Conservation (phyloP, 305 asterid species). For the Solanum hybrid region DNA sequence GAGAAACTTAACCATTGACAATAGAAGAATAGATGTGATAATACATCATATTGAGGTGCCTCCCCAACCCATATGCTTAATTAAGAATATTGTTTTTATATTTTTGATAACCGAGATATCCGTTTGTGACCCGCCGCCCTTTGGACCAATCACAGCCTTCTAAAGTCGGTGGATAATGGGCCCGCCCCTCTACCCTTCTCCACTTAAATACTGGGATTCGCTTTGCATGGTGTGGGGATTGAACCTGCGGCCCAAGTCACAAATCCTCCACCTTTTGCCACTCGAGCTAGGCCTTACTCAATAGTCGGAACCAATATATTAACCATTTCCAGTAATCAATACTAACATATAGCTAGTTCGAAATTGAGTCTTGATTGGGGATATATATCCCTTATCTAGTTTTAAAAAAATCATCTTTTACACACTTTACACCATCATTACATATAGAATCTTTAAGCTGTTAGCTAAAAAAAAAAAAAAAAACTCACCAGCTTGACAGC, state of each 20-base stretch:
- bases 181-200: too few species aligned
- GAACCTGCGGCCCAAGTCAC: not conserved
- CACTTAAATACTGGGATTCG: not conserved
- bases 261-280: not conserved
- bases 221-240: not conserved
- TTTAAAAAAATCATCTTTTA: not conserved
- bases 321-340: not conserved
- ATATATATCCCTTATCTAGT: not conserved
- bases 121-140: too few species aligned
- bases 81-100: not conserved
- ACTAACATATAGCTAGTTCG: not conserved
- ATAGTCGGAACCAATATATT: not conserved
- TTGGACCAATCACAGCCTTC: too few species aligned
- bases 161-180: too few species aligned
- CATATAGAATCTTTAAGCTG: not conserved
- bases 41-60: not conserved
- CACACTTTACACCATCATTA: not conserved
- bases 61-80: not conserved
- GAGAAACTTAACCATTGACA: not conserved
- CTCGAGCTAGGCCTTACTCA: not conserved
- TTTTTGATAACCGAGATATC: too few species aligned
- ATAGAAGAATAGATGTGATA: not conserved
- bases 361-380: not conserved
- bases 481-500: conserved; percentile 69
- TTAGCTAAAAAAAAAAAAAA: not conserved